Percentiles rank a stretch among this genome's conserved stretches.
These are phyloP conservation scores for Grammothele lineata DNA, from an alignment of 768 basidiomycete species.

Conservation along the genomic window DNA sequence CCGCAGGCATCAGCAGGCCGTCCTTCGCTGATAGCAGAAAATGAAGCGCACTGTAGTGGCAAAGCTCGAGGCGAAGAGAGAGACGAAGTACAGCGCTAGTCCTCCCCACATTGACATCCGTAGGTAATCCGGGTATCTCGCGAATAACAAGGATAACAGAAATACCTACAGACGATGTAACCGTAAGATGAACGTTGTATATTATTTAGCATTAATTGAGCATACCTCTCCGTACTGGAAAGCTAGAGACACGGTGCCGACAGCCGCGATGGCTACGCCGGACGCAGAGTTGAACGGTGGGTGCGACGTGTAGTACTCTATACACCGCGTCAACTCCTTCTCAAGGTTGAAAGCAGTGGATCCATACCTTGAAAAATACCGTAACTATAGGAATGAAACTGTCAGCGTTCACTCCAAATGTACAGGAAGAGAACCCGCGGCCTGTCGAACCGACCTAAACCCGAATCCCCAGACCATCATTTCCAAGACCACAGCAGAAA, in stretches of 20 bases:
- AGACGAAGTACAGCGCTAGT: conserved; percentile 4
- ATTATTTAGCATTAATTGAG: too few relatives aligned
- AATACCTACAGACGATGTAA: background rate
- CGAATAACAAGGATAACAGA: background rate
- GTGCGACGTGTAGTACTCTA: conserved; percentile 20
- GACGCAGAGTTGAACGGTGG: conserved; percentile 18
- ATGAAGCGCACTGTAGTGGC: conserved; percentile 11
- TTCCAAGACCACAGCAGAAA: conserved; percentile 15
- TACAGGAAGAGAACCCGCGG: background rate
- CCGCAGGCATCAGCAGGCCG: too few relatives aligned
- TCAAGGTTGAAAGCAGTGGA: too few relatives aligned
- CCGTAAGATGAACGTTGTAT: too few relatives aligned
- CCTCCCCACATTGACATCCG: conserved; percentile 11
- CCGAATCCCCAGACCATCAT: conserved; percentile 22
- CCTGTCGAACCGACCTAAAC: conserved; percentile 14
- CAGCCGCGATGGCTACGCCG: conserved; percentile 14
- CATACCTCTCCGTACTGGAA: conserved; percentile 18
- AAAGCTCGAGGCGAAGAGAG: conserved; percentile 15
- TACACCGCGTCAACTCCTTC: too few relatives aligned
- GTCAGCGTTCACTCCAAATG: too few relatives aligned
- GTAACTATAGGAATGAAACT: conserved; percentile 9
- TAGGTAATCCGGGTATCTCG: conserved; percentile 11
- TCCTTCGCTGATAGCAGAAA: too few relatives aligned
- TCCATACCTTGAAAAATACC: conserved; percentile 21
- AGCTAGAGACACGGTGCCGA: conserved; percentile 16